These are phyloP conservation scores for Eucalyptus decipiens DNA, from an alignment of 345 rosid genomes.

Conservation along the genomic window DNA sequence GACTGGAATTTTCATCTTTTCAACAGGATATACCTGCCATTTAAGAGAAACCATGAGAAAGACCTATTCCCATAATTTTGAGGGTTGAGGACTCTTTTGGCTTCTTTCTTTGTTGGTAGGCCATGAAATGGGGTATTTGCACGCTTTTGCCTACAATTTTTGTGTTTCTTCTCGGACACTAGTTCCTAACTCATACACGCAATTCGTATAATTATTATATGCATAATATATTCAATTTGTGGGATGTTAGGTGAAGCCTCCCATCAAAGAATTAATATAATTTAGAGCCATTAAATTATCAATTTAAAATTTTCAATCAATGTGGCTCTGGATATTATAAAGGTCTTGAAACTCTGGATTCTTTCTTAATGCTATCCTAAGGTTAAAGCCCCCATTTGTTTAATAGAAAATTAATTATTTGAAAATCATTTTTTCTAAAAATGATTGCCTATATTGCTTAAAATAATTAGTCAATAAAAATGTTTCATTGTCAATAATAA, in stretches of 20 bases:
- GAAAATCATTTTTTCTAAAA: background rate
- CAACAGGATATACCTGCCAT: background rate
- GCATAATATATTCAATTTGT: background rate
- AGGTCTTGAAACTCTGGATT: background rate
- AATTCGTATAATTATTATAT: background rate
- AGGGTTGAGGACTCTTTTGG: background rate
- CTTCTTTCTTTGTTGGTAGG: background rate
- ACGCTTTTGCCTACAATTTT: background rate
- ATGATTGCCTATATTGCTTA: background rate
- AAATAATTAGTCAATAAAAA: background rate
- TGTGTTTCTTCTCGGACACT: background rate
- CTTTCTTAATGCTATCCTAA: background rate
- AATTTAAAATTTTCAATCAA: background rate
- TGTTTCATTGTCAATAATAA: background rate
- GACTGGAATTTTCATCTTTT: background rate
- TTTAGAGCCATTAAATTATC: background rate
- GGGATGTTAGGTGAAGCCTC: background rate
- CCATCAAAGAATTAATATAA: background rate
- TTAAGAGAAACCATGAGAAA: background rate
- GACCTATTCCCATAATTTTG: background rate
- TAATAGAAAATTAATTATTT: background rate
- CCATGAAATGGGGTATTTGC: background rate
- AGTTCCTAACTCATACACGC: background rate
- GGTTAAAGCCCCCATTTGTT: background rate
- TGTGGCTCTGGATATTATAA: background rate